Base-by-base conservation (phyloP, 352 stramenopile species). In the Pythium periplocum region DNA sequence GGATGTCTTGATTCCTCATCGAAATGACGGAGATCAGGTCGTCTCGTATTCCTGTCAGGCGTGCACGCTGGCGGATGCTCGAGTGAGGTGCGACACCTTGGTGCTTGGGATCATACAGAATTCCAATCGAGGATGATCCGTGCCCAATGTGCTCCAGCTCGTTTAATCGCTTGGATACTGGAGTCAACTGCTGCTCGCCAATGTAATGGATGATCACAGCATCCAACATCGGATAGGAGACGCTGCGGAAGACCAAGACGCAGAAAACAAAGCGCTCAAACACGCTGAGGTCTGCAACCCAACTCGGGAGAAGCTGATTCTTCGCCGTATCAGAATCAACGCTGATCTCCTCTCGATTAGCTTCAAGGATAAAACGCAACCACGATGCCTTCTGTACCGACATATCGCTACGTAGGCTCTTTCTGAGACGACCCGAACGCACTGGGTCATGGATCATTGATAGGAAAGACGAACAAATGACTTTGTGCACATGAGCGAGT, bases 11-110 rank as follows among this genome's bases (percentile, higher is more conserved):
- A 6, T 30, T 37, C 8, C 33, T n/a, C 48, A 53, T 51, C 26
- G 55, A 62, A 11, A 64, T 39, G 32, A 38, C 44, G 3, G 45
- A 35, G 33, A 66, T 43, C 11, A 26, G 33, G 33, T 62, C 59
- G 3, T 64, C 57, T 8, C 57, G 57, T 33, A 64, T 36, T 4
- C 38, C 57, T 2, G 44, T 31, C 6, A 53, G 43, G 2, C 49
- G 44, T 4, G 56, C 49, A 35, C 45, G 41, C 5, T 53, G 17
- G 8, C 44, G 39, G 12, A 63, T 54, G 10, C 31, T 45, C 8
- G 49, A 58, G 30, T 55, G 39, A 37, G 41, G 44, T 2, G 50
- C 44, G 26, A 38, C 54, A 7, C 45, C 34, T 46, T 64, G 57
- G 0, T 10, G 34, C 10, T 44, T 49, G n/a, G 50, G 46, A 36